Evolutionary conservation across 805 yeast genomes (phyloP).

Genomic region (Torulaspora indica): DNA sequence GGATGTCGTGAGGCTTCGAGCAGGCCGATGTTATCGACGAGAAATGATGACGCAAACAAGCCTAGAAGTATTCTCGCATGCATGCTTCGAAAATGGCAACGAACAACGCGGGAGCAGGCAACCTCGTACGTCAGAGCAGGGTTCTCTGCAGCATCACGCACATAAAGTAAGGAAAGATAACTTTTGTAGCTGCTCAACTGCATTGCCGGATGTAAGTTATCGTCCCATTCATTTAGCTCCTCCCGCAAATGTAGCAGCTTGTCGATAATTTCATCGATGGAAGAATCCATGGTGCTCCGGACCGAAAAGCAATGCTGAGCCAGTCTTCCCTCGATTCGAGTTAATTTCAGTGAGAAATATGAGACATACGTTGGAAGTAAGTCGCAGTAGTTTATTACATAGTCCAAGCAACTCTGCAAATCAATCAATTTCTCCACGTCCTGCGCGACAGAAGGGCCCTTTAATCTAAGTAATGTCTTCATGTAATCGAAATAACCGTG

Average conservation of each 20-base stretch:
- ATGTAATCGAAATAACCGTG: constrained; percentile 21
- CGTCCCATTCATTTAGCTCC: constrained; percentile 24
- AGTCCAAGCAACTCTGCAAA: constrained; percentile 18
- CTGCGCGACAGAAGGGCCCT: constrained; percentile 7
- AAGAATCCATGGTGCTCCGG: constrained; percentile 12
- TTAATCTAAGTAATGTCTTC: constrained; percentile 12
- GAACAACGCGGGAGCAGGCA: constrained; percentile 22
- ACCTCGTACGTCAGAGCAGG: constrained; percentile 22
- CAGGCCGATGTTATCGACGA: constrained; percentile 22
- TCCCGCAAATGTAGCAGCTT: constrained; percentile 17
- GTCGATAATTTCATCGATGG: constrained; percentile 26
- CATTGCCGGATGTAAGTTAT: constrained; percentile 23
- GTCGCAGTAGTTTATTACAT: constrained; percentile 19
- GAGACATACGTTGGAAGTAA: constrained; percentile 23
- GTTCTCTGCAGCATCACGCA: constrained; percentile 17
- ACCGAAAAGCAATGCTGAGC: constrained; percentile 22
- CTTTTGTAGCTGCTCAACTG: constrained; percentile 22
- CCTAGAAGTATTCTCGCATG: constrained; percentile 19
- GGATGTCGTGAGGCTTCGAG: constrained; percentile 17
- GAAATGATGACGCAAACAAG: constrained; percentile 21
- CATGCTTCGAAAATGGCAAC: constrained; percentile 24
- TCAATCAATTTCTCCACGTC: constrained; percentile 14
- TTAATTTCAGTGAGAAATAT: constrained; percentile 19
- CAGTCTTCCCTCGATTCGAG: constrained; percentile 18
- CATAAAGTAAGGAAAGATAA: constrained; percentile 20